These are phyloP conservation scores for Puya raimondii DNA, from an alignment of 176 grass and related monocot species.

Conservation along the genomic window DNA sequence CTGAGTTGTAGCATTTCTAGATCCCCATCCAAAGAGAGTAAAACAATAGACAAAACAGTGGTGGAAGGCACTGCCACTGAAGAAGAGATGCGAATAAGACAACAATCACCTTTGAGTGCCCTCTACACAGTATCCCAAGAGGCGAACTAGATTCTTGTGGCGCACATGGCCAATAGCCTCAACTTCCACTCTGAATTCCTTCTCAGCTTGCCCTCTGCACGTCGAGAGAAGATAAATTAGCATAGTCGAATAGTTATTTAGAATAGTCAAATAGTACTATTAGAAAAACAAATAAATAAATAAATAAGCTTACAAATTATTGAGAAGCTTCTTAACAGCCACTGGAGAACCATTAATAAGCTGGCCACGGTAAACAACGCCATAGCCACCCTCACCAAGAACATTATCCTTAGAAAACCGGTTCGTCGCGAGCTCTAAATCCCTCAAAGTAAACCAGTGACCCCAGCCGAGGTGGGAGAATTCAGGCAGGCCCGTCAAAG, in stretches of 20 bases:
- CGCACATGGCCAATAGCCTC: slow-evolving; percentile 91
- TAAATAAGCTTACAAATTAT: slow-evolving; percentile 45
- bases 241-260: neutral
- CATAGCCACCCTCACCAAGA: slow-evolving; percentile 76
- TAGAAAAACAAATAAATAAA: neutral
- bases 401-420: slow-evolving; percentile 73
- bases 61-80: neutral
- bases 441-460: slow-evolving; percentile 79
- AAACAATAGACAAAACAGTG: neutral
- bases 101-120: slow-evolving; percentile 71
- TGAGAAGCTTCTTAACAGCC: slow-evolving; percentile 73
- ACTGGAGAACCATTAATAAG: slow-evolving; percentile 64
- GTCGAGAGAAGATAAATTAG: slow-evolving; percentile 11
- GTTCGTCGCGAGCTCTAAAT: slow-evolving; percentile 60
- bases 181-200: slow-evolving; percentile 90
- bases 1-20: neutral
- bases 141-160: slow-evolving; percentile 78
- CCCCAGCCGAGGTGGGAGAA: slow-evolving; percentile 82
- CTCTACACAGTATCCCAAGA: slow-evolving; percentile 72
- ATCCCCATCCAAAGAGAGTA: neutral
- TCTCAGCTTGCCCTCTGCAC: slow-evolving; percentile 74
- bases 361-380: slow-evolving; percentile 67
- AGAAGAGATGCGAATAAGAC: slow-evolving; percentile 9
- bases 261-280: neutral
- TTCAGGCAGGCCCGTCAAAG: slow-evolving; percentile 69